Evolutionary conservation across 352 stramenopile genomes (phyloP), one percentile per base, ranked within the genome.

Genomic region (Pythium biforme): DNA sequence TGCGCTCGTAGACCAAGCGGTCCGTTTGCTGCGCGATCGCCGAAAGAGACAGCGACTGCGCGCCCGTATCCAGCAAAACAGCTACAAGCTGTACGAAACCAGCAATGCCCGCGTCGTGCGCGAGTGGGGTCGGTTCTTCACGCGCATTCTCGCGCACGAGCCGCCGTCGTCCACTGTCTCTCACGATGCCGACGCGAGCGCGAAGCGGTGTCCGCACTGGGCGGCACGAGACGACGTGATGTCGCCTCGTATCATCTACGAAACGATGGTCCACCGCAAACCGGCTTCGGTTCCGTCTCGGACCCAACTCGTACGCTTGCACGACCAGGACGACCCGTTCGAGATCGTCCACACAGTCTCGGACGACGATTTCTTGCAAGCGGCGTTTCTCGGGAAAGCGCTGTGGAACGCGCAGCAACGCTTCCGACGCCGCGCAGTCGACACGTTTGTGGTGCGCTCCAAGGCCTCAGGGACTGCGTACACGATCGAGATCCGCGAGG

Each of bases 111-210:
- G 5, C 9, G 76, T 85, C 20, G 46, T 81, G 7, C 15, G 15
- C 19, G 81, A 90, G 27, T 90, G 81, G 78, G 59, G 73, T 11
- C 34, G n/a, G 2, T 79, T 82, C 53, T 64, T 78, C 11, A n/a
- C 62, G 27, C 20, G 52, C 23, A 70, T 77, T 15, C 26, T 77
- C 17, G 58, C 51, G 0, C 41, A 26, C 1, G 45, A 64, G 19
- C 45, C 69, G 1, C 69, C 66, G 17, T 33, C 22, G 15, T n/a
- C n/a, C 19, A 8, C 14, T 39, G 12, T 17, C 3, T 37, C 26
- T 17, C 23, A 20, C 12, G 31, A 45, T 31, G 14, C 27, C 22
- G 1, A 20, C 46, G 46, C 23, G 2, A 27, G 2, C 3, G n/a
- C n/a, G 4, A 27, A 20, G 4, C 27, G 29, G 26, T 55, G 49